Percentiles rank a stretch among this genome's conserved stretches.
Conservation (phyloP, 306 rosid genomes). For the Bauhinia variegata region DNA sequence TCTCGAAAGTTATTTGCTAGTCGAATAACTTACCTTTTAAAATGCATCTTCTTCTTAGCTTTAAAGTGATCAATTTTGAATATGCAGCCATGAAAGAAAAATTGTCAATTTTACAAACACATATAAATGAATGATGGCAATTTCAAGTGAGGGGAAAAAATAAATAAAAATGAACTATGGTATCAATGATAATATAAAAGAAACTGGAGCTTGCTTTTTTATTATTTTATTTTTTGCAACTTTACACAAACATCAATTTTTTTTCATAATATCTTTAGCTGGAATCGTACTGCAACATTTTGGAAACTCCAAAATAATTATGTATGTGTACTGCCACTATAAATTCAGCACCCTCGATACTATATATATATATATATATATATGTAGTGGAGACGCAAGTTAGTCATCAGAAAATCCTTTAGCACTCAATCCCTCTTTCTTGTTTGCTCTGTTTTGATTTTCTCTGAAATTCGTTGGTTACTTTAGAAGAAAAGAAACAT, state of each 20-base stretch:
- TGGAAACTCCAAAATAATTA: not conserved
- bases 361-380: too few relatives aligned
- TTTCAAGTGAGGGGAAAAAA: constrained; percentile 8
- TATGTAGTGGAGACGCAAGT: too few relatives aligned
- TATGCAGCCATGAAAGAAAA: too few relatives aligned
- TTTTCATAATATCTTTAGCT: not conserved
- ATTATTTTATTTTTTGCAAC: too few relatives aligned
- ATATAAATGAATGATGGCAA: not conserved
- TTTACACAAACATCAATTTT: too few relatives aligned
- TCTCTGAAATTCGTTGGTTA: not conserved
- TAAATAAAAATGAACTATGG: not conserved
- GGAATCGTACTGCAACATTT: not conserved
- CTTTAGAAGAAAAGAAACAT: constrained; percentile 33
- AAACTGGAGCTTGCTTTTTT: too few relatives aligned
- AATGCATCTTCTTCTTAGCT: too few relatives aligned
- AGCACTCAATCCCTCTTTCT: not conserved
- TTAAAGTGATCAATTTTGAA: too few relatives aligned
- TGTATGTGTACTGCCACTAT: not conserved
- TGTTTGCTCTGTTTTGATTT: not conserved
- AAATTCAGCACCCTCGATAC: not conserved
- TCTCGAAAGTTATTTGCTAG: too few relatives aligned
- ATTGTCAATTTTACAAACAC: constrained; percentile 1
- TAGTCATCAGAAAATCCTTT: constrained; percentile 3
- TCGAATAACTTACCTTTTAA: too few relatives aligned
- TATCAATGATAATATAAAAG: too few relatives aligned